Base-by-base conservation (phyloP, 2,329 filamentous ascomycete species). In the Aspergillus novoparasiticus region DNA sequence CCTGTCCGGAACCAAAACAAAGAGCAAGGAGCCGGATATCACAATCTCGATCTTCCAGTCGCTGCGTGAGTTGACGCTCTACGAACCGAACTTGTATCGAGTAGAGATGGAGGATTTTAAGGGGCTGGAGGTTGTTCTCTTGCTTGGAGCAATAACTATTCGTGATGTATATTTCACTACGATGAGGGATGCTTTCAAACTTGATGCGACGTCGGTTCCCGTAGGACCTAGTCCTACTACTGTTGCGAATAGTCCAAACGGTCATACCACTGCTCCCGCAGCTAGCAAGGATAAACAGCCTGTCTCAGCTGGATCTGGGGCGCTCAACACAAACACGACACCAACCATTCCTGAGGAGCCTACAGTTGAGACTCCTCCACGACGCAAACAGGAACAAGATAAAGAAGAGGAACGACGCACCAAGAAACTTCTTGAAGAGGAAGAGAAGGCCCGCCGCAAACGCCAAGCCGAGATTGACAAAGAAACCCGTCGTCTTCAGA, bases 71-170 rank as follows among this genome's bases (percentile, higher is more conserved):
- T 79, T 98, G 63, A 96, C 94, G 2, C 85, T 99, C 48, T 97
- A 98, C 81, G 92, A 99, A 78, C 92, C 94, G 6, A 98, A 98
- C 74, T 84, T 98, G 73, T 89, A 90, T 65, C 86, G 95, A 8
- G 90, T 98, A 12, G 94, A 98, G 50, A 88, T 98, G 65, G 93
- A 99, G 76, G 95, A 99, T 78, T 88, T 90, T 62, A 98, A 97
- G 77, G 95, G 95, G 0, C 82, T 98, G 4, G 95, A 99, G 75
- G 86, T 98, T 1, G 89, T 94, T 1, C 79, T 98, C 26, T 73
- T 89, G 32, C 79, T 90, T 0, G 81, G 85, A 19, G 86, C 86
- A 0, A 81, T 86, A 2, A 85, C 87, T 14, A 88, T 90, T 62
- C 81, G 85, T 28, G 87, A 89, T 69, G 78, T 89, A 6, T 89